A percentile compares a stretch with the other conserved stretches of the same genome.
phyloP scores from a whole-genome alignment of 805 yeast species.

The Yamadazyma paraphyllophila region DNA sequence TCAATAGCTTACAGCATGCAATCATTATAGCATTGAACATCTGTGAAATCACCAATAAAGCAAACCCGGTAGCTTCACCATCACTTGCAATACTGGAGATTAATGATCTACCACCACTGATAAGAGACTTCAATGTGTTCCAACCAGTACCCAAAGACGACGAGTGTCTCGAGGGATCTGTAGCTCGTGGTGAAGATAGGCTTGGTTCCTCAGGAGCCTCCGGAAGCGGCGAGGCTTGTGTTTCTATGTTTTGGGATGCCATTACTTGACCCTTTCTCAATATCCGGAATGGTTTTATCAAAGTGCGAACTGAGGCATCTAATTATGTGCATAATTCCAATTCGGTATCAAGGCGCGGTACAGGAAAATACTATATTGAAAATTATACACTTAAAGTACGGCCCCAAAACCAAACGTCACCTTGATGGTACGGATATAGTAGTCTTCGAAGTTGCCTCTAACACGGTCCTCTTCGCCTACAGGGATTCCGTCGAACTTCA shows the following conservation, averaged over 20 bases:
- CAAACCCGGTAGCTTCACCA: slow-evolving; percentile 43
- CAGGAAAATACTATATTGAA: background rate
- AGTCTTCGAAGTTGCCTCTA: slow-evolving; percentile 79
- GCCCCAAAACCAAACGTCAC: slow-evolving; percentile 94
- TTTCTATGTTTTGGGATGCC: too few relatives aligned
- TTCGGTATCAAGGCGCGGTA: background rate
- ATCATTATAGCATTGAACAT: slow-evolving; percentile 77
- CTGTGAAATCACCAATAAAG: slow-evolving; percentile 59
- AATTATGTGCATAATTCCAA: background rate
- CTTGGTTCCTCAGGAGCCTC: background rate
- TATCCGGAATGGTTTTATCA: background rate
- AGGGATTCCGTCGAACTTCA: slow-evolving; percentile 85
- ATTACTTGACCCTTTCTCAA: too few relatives aligned
- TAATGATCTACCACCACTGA: background rate
- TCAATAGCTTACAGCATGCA: slow-evolving; percentile 69
- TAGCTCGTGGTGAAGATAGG: background rate
- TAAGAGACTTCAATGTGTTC: too few relatives aligned
- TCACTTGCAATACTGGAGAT: background rate
- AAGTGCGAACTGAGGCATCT: background rate
- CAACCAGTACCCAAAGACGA: too few relatives aligned
- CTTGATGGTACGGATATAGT: slow-evolving; percentile 86
- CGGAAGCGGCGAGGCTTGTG: too few relatives aligned
- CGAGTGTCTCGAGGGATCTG: too few relatives aligned
- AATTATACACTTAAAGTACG: slow-evolving; percentile 50
- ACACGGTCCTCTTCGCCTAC: slow-evolving; percentile 93